Base-by-base conservation (phyloP, 805 yeast genomes). In the Isabelozyma pseudorhagii region DNA sequence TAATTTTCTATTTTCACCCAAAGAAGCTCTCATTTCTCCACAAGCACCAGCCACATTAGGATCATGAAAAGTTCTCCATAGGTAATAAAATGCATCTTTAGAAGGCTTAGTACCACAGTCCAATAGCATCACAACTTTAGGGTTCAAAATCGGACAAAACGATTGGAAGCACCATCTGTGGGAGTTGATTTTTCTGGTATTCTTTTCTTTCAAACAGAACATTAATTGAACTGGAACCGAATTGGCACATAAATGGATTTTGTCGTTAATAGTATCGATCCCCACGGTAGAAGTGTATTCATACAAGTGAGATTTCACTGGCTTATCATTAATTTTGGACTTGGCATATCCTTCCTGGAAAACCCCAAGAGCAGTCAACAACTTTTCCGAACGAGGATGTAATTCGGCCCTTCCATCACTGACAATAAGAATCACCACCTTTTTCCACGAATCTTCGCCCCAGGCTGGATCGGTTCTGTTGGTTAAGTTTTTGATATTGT, bases 131-230 rank as follows among this genome's bases (percentile, higher is more conserved):
- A 94, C 87, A 25, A 91, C 87, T 46, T 83, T 84, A 3, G 99
- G 98, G 46, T 87, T 78, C 47, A 93, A 70, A 29, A 87, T 76
- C 34, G 92, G 88, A 11, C 91, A 89, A 72, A 93, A 89, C 1
- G 96, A 96, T 67, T 93, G 94, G 69, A 93, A 84, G 29, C 96
- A 91, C 99, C 99, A 93, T 59, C 97, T 80, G 69, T 93, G 99
- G 3, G 97, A 90, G 67, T 93, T 93, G 66, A 93, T 93, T 62
- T 93, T 93, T 63, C 87, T 84, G 56, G 87, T 83, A 66, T 93
- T 93, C 61, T 84, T 83, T 62, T 93, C 98, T 63, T 93, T 93
- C 60, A 93, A 71, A 60, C 97, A 93, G 66, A 92, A 92, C 25
- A 93, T 66, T 68, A 94, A 73, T 67, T 93, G 98, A 9, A 91